Evolutionary conservation across 306 rosid genomes (phyloP).

Genomic region (Lathyrus tuberosus): DNA sequence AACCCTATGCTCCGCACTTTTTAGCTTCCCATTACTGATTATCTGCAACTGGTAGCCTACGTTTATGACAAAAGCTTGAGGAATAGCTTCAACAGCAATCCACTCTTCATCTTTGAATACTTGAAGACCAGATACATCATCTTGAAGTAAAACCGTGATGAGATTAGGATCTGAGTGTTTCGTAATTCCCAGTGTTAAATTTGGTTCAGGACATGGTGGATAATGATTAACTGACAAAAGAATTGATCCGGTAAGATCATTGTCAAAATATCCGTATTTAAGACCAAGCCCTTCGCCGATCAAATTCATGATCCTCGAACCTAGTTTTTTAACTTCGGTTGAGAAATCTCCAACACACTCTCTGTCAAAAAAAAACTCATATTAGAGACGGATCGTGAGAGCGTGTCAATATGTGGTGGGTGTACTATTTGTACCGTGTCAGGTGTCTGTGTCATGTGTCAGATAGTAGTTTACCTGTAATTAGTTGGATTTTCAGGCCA

Average conservation of each 20-base stretch:
- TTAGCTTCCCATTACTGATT: conserved; percentile 54
- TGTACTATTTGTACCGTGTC: no score
- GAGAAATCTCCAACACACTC: conserved; percentile 38
- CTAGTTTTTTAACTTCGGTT: conserved; percentile 38
- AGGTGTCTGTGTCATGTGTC: no score
- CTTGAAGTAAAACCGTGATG: conserved; percentile 42
- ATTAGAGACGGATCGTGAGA: no score
- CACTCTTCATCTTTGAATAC: conserved; percentile 40
- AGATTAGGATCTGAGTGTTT: conserved; percentile 45
- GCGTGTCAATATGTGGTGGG: no score
- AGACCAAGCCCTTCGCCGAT: conserved; percentile 44
- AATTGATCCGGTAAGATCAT: conserved; percentile 34
- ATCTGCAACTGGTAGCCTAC: conserved; percentile 42
- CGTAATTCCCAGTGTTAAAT: conserved; percentile 38
- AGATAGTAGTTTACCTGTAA: conserved; percentile 14
- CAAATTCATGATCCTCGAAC: conserved; percentile 37
- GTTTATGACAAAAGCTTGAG: conserved; percentile 43
- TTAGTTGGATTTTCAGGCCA: conserved; percentile 44
- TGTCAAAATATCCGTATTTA: conserved; percentile 33
- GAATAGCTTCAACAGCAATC: conserved; percentile 42
- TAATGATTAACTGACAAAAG: not conserved
- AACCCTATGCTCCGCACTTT: conserved; percentile 55
- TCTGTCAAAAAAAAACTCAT: not conserved
- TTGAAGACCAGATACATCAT: conserved; percentile 41
- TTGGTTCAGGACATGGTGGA: conserved; percentile 48